Evolutionary conservation across 441 rosid species (phyloP).

Genomic region (Bruguiera hainesii): DNA sequence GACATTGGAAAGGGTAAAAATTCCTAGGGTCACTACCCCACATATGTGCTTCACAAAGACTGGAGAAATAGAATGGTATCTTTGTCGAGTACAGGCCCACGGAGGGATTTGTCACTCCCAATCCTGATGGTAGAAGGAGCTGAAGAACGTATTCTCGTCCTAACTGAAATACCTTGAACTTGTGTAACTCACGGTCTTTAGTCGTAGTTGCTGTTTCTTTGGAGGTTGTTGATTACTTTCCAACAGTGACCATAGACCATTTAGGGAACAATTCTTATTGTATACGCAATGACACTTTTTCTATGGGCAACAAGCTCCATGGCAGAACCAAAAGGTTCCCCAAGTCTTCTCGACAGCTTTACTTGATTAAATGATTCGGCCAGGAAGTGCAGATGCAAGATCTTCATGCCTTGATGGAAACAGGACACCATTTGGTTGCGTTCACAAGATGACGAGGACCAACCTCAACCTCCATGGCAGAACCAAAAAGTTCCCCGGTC

Average conservation of each 20-base stretch:
- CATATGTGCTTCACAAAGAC: too few relatives aligned
- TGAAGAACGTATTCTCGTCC: constrained; percentile 87
- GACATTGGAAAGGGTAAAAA: too few relatives aligned
- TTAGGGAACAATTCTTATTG: constrained; percentile 61
- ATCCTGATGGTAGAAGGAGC: constrained; percentile 67
- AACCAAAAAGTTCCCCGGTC: constrained; percentile 67
- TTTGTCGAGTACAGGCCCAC: constrained; percentile 76
- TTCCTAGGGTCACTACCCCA: too few relatives aligned
- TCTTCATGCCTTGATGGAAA: constrained; percentile 65
- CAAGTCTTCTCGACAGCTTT: constrained; percentile 76
- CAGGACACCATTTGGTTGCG: constrained; percentile 69
- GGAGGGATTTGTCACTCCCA: constrained; percentile 64
- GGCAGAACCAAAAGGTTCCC: constrained; percentile 67
- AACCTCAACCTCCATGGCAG: constrained; percentile 65
- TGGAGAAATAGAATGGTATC: constrained; percentile 16
- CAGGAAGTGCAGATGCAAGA: constrained; percentile 76
- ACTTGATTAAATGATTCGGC: constrained; percentile 88
- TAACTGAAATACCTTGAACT: constrained; percentile 55
- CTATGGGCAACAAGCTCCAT: constrained; percentile 87
- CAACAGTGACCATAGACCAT: constrained; percentile 55
- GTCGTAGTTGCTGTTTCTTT: constrained; percentile 49
- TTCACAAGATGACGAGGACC: constrained; percentile 76
- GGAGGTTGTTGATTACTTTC: constrained; percentile 55
- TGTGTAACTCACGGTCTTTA: constrained; percentile 41
- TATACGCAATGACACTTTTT: constrained; percentile 89